Conservation (phyloP, 805 yeast genomes). For the Debaryomyces tyrocola region DNA sequence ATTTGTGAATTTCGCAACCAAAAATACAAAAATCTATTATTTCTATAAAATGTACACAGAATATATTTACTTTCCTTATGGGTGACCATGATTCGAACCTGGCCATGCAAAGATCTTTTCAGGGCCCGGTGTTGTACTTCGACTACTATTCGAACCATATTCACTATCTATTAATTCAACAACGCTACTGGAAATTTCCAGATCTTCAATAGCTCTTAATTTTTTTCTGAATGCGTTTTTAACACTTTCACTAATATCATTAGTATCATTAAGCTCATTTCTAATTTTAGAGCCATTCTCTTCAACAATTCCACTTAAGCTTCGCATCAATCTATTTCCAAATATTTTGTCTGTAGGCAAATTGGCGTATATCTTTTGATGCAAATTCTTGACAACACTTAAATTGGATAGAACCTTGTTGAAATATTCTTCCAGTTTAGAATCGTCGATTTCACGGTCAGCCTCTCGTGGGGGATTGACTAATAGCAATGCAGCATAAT, state of each 20-base stretch:
- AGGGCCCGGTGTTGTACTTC: conserved; percentile 32
- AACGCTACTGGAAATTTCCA: conserved; percentile 11
- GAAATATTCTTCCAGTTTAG: conserved; percentile 22
- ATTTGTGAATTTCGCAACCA: conserved; percentile 8
- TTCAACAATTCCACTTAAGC: conserved; percentile 31
- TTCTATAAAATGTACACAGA: conserved; percentile 1
- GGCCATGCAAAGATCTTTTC: conserved; percentile 60
- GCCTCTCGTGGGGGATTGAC: conserved; percentile 47
- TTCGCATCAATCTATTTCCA: conserved; percentile 42
- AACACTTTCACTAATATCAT: conserved; percentile 12
- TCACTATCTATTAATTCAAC: conserved; percentile 13
- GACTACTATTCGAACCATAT: conserved; percentile 17
- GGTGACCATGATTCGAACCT: conserved; percentile 67
- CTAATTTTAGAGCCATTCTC: conserved; percentile 24
- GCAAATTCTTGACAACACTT: conserved; percentile 43
- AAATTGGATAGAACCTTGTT: conserved; percentile 36
- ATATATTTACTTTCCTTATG: conserved; percentile 20
- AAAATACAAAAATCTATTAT: not conserved
- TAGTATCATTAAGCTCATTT: conserved; percentile 19
- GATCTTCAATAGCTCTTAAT: conserved; percentile 11
- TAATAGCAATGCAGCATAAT: conserved; percentile 61
- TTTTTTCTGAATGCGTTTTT: conserved; percentile 16
- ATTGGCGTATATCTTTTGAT: conserved; percentile 41
- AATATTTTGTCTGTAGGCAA: conserved; percentile 55
- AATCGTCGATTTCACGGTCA: conserved; percentile 19